Base-by-base conservation (phyloP, 305 asterid genomes). In the Plantago lanceolata region DNA sequence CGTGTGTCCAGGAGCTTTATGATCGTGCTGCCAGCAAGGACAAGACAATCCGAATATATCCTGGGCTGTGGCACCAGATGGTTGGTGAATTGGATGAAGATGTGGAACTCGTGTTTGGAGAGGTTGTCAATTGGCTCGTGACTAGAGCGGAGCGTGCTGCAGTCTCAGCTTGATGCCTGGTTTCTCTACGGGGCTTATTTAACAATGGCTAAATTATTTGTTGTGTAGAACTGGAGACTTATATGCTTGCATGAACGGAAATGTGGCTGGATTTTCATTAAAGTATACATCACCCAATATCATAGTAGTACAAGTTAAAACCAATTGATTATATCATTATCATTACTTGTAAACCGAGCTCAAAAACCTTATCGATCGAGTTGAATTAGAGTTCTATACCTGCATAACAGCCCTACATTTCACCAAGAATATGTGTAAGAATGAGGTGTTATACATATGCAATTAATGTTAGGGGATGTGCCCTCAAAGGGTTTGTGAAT, bases 11-110 rank as follows among this genome's bases (percentile, higher is more conserved):
- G 79, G 89, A 85, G 47, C 85, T 92, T 68, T 81, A 86, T 83
- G 56, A 65, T 53, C 78, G 79, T 44, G 91, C 98, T 3, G 67
- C 84, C 0, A 82, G 89, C 60, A 76, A 83, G 66, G 98, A 92
- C 63, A 92, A 86, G 77, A 84, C 93, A 6, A 68, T 92, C 56
- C 77, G 68, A 33, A 71, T 92, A 11, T 89, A 85, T 70, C 96
- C 91, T 0, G 95, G 86, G 7, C 72, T 92, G 92, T 85, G 94
- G 89, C 98, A 92, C 74, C 96, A 89, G 84, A 73, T 92, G 68
- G 89, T 81, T 12, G 98, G 98, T 0, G 98, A 92, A 75, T 70
- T 88, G 0, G 84, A 86, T 1, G 96, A 92, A 67, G 73, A 80
- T 59, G 98, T 92, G 37, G 95, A 92, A 48, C 73, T 79, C 48